Evolutionary conservation across 139 green algal genomes (phyloP), one percentile per base, ranked within the genome.

Genomic region (Chlorella sp.): DNA sequence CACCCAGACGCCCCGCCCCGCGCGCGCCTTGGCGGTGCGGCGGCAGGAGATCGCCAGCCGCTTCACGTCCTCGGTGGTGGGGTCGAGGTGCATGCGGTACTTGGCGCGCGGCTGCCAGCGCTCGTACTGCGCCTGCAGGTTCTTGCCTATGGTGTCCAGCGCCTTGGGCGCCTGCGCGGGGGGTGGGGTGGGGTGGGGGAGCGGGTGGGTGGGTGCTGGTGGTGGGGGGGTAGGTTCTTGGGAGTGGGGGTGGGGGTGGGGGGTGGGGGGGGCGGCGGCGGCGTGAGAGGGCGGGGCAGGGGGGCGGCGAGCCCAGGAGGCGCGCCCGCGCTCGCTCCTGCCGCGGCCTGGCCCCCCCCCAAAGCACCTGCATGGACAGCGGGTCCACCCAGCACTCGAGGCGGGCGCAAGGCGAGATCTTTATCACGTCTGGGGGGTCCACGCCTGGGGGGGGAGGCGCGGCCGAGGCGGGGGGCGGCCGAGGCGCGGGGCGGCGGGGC

Each of bases 61-160:
- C 78, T 97, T 98, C 17, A 99, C 93, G 59, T 99, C 95, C 2
- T 99, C 96, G 35, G 97, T 88, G 12, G 96, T 99, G 48, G 96
- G 96, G 77, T 99, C 96, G 70, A 98, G 85, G 81, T 95, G 88
- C 85, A 95, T 91, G 82, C 94, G 98, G 89, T 99, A 99, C 83
- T 96, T 96, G 62, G 92, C 94, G 31, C 93, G 86, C 8, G 94
- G 93, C 89, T 99, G 96, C 96, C 96, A 99, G 7, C 96, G 88
- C 84, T 99, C 96, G 84, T 99, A 99, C 82, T 99, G 95, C 45
- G 90, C 90, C 81, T 99, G 96, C n/a, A 99, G 87, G 74, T 95
- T 96, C 76, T 98, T 98, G 73, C 90, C 95, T 56, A 99, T 98
- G 3, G 90, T 91, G 38, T 99, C 96, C 38, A 99, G 84, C 3